Evolutionary conservation across 352 stramenopile genomes (phyloP), one percentile per base, ranked within the genome.

Genomic region (Pilasporangium apinafurcum): DNA sequence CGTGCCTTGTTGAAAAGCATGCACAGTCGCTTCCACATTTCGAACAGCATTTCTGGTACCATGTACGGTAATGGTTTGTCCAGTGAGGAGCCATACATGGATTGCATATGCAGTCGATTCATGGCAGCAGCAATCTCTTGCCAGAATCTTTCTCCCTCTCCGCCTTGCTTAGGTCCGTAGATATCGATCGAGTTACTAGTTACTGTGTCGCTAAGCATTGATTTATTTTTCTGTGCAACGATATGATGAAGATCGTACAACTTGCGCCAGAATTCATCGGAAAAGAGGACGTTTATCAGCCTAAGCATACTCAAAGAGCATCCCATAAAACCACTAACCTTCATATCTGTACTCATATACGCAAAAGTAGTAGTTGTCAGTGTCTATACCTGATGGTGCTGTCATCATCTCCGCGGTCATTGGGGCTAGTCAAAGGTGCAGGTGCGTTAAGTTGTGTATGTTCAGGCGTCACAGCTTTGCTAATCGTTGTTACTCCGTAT

Each of bases 131-230:
- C 27, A 33, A 60, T 13, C 5, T 56, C 36, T n/a, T 40, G 27
- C 46, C 53, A 61, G 27, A 61, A 56, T n/a, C 16, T 28, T 8
- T 36, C 16, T 7, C 38, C 49, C 13, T 51, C 46, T 3, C 8
- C 33, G 9, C 46, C 51, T 32, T 61, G 46, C 39, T 48, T 24
- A 1, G 53, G 46, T 6, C 40, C 49, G 37, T 53, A 56, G 40
- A 61, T 28, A 33, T 56, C 47, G 26, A 61, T 56, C 17, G 47
- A 53, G 9, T 22, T 18, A 14, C 25, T 54, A 12, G 37, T 45
- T 24, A 36, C 37, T 16, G 53, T 56, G 47, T 61, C n/a, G 25
- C 41, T 61, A 29, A 48, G 18, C 53, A 57, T 57, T 8, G 40
- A 44, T 37, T 42, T 47, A 37, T 53, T 56, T 27, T 40, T 48